Percentiles rank a stretch among this genome's conserved stretches.
Conservation (phyloP, 208 protist species). For the Giardia duodenalis region DNA sequence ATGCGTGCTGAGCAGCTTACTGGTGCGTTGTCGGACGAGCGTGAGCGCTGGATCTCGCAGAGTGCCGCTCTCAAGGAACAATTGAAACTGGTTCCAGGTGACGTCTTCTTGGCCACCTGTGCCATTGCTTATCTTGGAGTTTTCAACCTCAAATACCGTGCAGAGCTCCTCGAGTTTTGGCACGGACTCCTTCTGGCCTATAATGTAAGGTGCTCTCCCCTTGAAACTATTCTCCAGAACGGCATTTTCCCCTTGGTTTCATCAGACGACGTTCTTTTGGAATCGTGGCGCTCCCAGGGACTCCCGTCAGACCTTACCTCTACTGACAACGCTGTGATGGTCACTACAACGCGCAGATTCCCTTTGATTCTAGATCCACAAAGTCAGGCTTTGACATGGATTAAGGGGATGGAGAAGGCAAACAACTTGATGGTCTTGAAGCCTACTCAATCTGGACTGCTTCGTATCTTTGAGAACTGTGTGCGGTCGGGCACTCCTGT, state of each 20-base stretch:
- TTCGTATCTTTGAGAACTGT: conserved; percentile 48
- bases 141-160: conserved; percentile 76
- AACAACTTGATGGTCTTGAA: conserved; percentile 42
- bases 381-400: conserved; percentile 50
- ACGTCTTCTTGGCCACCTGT: conserved; percentile 67
- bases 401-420: conserved; percentile 48
- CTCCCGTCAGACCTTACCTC: conserved; percentile 47
- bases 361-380: conserved; percentile 53
- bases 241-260: conserved; percentile 22
- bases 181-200: background rate
- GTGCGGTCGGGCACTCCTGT: conserved; percentile 47
- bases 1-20: conserved; percentile 70
- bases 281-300: conserved; percentile 43
- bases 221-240: background rate
- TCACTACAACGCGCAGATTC: conserved; percentile 46
- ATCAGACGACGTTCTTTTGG: conserved; percentile 41
- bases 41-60: conserved; percentile 73
- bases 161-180: conserved; percentile 27
- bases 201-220: background rate
- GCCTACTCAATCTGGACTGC: conserved; percentile 46
- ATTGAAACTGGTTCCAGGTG: background rate
- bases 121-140: conserved; percentile 87
- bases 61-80: background rate
- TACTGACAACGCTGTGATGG: conserved; percentile 52
- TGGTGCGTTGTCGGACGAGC: conserved; percentile 73